Evolutionary conservation across 257 asterid species (phyloP).

Genomic region (Solanum sitiens): DNA sequence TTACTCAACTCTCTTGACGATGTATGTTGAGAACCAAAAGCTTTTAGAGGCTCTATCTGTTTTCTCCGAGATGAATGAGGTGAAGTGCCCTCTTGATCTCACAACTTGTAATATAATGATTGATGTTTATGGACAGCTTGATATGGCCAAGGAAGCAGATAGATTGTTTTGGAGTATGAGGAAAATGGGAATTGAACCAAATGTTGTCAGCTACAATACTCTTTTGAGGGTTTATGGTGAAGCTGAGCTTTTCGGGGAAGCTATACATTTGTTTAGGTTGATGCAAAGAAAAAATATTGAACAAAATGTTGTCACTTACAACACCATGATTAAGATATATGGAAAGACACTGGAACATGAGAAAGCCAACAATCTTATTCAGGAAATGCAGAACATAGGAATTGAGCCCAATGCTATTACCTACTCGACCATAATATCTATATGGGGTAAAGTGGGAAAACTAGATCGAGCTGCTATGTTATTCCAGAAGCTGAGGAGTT

Average conservation of each 20-base stretch:
- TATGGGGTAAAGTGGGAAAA: constrained; percentile 87
- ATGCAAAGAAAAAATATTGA: constrained; percentile 86
- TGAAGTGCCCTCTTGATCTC: constrained; percentile 51
- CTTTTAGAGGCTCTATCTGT: constrained; percentile 73
- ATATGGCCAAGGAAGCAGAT: constrained; percentile 93
- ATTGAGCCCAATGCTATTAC: constrained; percentile 86
- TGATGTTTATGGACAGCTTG: constrained; percentile 90
- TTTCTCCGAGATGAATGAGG: constrained; percentile 73
- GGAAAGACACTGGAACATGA: constrained; percentile 93
- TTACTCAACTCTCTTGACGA: constrained; percentile 65
- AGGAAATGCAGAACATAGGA: constrained; percentile 73
- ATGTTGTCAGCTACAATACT: constrained; percentile 82
- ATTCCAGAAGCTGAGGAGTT: constrained; percentile 75
- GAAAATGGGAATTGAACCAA: constrained; percentile 75
- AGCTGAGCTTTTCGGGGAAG: constrained; percentile 94
- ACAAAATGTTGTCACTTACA: constrained; percentile 88
- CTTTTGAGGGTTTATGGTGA: constrained; percentile 85
- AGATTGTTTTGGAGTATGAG: constrained; percentile 91
- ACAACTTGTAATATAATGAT: constrained; percentile 91
- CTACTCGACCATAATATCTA: constrained; percentile 83
- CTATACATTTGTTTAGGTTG: constrained; percentile 83
- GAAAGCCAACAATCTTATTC: constrained; percentile 82
- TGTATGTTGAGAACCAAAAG: constrained; percentile 67
- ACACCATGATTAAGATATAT: constrained; percentile 85
- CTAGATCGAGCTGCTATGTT: constrained; percentile 76